Base-by-base conservation (phyloP, 2,329 filamentous ascomycete genomes). In the Xylariaceae sp. region DNA sequence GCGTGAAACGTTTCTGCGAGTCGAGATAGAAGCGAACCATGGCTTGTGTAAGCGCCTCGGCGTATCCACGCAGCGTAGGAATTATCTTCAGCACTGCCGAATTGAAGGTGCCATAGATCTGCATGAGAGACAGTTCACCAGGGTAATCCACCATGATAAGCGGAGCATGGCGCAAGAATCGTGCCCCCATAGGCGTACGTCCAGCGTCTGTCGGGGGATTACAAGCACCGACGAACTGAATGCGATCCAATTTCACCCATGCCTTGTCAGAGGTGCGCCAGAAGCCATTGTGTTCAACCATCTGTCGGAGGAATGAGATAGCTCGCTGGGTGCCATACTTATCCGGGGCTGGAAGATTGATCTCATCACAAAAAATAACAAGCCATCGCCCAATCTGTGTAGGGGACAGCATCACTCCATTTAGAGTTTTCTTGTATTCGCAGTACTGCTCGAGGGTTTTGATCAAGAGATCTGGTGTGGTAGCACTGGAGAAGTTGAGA, bases 391-490 rank as follows among this genome's bases (percentile, higher is more conserved):
- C 94, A 63, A 99, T 96, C 69, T 99, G 95, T 6, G 88, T 96
- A 0, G 94, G 94, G 19, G 93, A 96, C 59, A 99, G 87, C 64
- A 97, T 88, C 17, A 97, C 91, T 40, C 94, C 94, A 67, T 94
- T 97, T 44, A 97, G 77, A 0, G 94, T 97, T 81, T 99, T 99
- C 77, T 93, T 95, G 75, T 99, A 99, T 73, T 99, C 94, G 73
- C 94, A 99, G 72, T 99, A 97, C 69, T 99, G 95, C 74, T 99
- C 94, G 61, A 99, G 96, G 0, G 95, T 99, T 79, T 99, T 99
- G 77, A 99, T 92, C 56, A 99, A 82, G 28, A 99, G 83, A 70
- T 99, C 95, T 1, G 94, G 95, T 0, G 94, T 99, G 0, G 95
- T 99, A 1, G 94, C 95, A 63, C 94, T 99, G 5, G 95, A 99